These are phyloP conservation scores for Epichloe coenophiala DNA, from an alignment of 2,329 filamentous ascomycete species.

Conservation along the genomic window DNA sequence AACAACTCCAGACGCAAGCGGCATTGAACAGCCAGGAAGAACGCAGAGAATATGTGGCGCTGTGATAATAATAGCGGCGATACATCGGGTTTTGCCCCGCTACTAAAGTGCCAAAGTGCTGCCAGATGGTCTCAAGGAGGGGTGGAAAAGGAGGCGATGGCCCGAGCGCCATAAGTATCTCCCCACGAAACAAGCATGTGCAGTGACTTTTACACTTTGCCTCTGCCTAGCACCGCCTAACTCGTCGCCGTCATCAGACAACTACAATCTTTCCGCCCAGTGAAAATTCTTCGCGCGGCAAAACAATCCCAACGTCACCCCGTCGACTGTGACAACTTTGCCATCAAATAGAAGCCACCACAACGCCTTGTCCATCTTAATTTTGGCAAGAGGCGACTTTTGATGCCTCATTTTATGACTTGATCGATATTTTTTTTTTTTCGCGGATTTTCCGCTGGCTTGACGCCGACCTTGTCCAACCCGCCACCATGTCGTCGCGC, in stretches of 20 bases:
- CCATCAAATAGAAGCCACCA: constrained; percentile 41
- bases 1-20: too few relatives aligned
- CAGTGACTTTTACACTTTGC: constrained; percentile 5
- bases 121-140: constrained; percentile 5
- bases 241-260: constrained; percentile 4
- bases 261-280: constrained; percentile 18
- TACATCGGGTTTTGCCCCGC: too few relatives aligned
- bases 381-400: constrained; percentile 33
- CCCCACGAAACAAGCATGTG: constrained; percentile 5
- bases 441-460: constrained; percentile 43
- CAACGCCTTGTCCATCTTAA: constrained; percentile 38
- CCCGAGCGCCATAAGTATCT: constrained; percentile 18
- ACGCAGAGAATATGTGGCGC: too few relatives aligned
- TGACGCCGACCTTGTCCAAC: constrained; percentile 23
- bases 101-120: neutral
- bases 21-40: too few relatives aligned
- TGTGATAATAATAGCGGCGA: too few relatives aligned
- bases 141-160: constrained; percentile 19
- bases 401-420: constrained; percentile 45
- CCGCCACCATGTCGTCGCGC: constrained; percentile 45
- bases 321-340: constrained; percentile 32
- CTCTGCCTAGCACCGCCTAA: constrained; percentile 7
- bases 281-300: constrained; percentile 42
- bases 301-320: constrained; percentile 43
- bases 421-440: constrained; percentile 54